These are phyloP conservation scores for Taphrina communis DNA, from an alignment of 1,139 yeast genomes.

Conservation along the genomic window DNA sequence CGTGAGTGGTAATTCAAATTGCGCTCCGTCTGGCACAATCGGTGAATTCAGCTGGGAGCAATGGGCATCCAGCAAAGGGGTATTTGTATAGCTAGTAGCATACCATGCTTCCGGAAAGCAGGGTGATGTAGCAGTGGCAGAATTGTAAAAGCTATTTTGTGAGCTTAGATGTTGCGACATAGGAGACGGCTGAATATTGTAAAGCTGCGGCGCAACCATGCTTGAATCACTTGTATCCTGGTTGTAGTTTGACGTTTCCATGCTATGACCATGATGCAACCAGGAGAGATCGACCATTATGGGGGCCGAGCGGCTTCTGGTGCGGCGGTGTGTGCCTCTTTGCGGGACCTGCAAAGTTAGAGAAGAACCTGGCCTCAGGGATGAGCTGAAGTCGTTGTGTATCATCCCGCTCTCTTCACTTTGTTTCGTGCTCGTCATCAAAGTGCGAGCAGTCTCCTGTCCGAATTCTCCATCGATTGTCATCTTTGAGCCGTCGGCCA, in stretches of 20 bases:
- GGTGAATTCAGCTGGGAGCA: conserved; percentile 19
- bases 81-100: conserved; percentile 10
- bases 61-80: conserved; percentile 14
- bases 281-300: conserved; percentile 44
- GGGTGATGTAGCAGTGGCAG: neutral
- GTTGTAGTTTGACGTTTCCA: conserved; percentile 23
- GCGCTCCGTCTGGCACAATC: neutral
- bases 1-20: neutral
- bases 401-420: too few relatives aligned
- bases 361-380: neutral
- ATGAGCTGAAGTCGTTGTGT: neutral
- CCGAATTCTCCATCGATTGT: too few relatives aligned
- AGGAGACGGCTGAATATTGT: neutral
- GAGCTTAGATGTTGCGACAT: neutral
- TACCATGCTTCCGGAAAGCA: conserved; percentile 15
- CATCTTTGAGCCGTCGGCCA: too few relatives aligned
- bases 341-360: neutral
- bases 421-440: too few relatives aligned
- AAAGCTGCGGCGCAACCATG: neutral
- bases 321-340: conserved; percentile 43
- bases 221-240: neutral
- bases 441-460: too few relatives aligned
- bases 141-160: neutral
- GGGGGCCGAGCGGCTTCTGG: conserved; percentile 46
- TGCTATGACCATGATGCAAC: conserved; percentile 22